These are phyloP conservation scores for Sphaerobolus stellatus DNA, from an alignment of 1,284 basidiomycete species.

Conservation along the genomic window DNA sequence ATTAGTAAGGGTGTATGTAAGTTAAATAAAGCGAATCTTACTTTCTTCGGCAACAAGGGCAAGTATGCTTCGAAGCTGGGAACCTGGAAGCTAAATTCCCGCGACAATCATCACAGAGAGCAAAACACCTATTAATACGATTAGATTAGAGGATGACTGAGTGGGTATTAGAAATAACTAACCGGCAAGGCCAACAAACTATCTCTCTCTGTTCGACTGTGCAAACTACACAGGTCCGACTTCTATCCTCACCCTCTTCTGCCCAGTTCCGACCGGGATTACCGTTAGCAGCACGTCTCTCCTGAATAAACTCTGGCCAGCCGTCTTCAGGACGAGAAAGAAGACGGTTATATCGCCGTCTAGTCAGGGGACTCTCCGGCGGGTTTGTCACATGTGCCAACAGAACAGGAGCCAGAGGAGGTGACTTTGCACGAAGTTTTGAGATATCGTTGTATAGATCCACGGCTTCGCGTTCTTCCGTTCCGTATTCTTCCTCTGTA, in stretches of 20 bases:
- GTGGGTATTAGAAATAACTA: slow-evolving; percentile 26
- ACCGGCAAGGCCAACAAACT: slow-evolving; percentile 81
- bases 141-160: not conserved
- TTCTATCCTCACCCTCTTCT: slow-evolving; percentile 29
- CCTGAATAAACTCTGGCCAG: slow-evolving; percentile 27
- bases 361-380: slow-evolving; percentile 45
- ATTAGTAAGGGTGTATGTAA: slow-evolving; percentile 4
- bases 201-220: slow-evolving; percentile 67
- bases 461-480: slow-evolving; percentile 35
- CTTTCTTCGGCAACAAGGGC: slow-evolving; percentile 71
- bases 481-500: slow-evolving; percentile 20
- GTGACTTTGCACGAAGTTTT: slow-evolving; percentile 7
- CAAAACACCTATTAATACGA: slow-evolving; percentile 51
- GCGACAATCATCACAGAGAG: slow-evolving; percentile 71
- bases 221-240: slow-evolving; percentile 66
- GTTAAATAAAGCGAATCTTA: slow-evolving; percentile 32
- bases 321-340: slow-evolving; percentile 27
- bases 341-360: slow-evolving; percentile 43
- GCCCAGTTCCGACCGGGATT: slow-evolving; percentile 14
- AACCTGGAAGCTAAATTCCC: slow-evolving; percentile 64
- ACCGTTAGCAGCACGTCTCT: slow-evolving; percentile 16
- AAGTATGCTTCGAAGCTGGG: slow-evolving; percentile 63
- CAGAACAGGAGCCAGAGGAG: slow-evolving; percentile 38
- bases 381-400: slow-evolving; percentile 49
- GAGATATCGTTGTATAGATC: slow-evolving; percentile 46